Conservation (phyloP, 345 rosid species). For the Raphanus raphanistrum region DNA sequence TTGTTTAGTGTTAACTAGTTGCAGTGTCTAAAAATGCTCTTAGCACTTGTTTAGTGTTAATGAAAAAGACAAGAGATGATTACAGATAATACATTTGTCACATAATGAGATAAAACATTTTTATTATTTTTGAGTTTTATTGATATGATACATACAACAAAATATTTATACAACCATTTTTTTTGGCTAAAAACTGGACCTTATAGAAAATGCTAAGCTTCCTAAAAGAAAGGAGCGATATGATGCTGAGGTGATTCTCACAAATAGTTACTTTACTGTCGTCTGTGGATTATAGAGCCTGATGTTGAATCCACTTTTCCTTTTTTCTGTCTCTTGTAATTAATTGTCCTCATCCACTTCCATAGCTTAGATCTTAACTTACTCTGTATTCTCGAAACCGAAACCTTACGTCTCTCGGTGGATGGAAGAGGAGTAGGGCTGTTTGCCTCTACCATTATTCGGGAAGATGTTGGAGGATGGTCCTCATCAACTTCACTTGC, state of each 20-base stretch:
- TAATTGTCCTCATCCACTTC: neutral
- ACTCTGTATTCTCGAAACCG: neutral
- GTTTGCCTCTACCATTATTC: neutral
- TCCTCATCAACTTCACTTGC: conserved; percentile 7
- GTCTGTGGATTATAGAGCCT: neutral
- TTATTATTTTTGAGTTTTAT: no score
- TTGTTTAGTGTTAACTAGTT: no score
- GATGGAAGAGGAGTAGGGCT: neutral
- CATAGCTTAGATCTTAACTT: neutral
- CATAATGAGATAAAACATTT: neutral
- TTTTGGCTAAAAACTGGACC: neutral
- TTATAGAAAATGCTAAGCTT: neutral
- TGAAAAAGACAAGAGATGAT: neutral
- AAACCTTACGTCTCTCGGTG: neutral
- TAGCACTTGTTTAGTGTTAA: neutral
- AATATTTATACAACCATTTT: neutral
- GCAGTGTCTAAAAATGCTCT: neutral
- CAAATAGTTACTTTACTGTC: neutral
- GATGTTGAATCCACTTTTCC: neutral
- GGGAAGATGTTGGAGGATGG: conserved; percentile 4
- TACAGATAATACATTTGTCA: neutral
- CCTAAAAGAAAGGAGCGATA: neutral
- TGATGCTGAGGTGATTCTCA: neutral
- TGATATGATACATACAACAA: neutral
- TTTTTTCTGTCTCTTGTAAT: neutral